Evolutionary conservation across 2,329 filamentous ascomycete species (phyloP), one percentile per base, ranked within the genome.

Genomic region (Dendrostoma leiphaemia): DNA sequence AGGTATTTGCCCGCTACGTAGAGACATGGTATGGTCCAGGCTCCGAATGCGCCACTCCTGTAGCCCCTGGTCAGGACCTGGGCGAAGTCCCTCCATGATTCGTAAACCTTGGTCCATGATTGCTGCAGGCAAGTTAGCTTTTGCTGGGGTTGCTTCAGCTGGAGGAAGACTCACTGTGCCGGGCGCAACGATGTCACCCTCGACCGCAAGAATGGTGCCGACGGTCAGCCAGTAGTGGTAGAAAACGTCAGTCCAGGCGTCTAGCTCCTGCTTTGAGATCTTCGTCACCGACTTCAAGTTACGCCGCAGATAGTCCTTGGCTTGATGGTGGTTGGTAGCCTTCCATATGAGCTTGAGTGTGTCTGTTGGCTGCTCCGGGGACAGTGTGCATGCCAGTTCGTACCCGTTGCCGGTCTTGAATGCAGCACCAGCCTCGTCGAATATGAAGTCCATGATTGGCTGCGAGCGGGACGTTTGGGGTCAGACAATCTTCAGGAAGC

Each of bases 21-120:
- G 35, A 99, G 78, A 66, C 90, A 92, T 3, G 94, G 92, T 48
- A 99, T 85, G 0, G 91, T 94, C 93, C 94, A 99, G 29, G 91
- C 87, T 60, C 90, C 86, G 63, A 97, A 90, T 3, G 83, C 81
- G 52, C 80, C 77, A 60, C 82, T 87, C 32, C 85, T 87, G 68
- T 97, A 97, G 29, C 91, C 91, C 61, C 91, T 84, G 54, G 92
- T 86, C 35, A 97, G 76, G 45, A 79, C 77, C 59, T 88, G 89
- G 43, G 89, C 84, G 58, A 97, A 67, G 37, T 96, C 90, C 66
- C 90, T 95, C 92, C 94, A 97, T 10, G 85, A 76, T 58, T 91
- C 88, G 66, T 96, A 99, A 0, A 92, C 89, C 52, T 82, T 87
- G n/a, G 81, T 80, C 86, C 90, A 96, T 54, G 89, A 84, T n/a